Conservation (phyloP, 768 basidiomycete species). For the Hygrocybe punicea region DNA sequence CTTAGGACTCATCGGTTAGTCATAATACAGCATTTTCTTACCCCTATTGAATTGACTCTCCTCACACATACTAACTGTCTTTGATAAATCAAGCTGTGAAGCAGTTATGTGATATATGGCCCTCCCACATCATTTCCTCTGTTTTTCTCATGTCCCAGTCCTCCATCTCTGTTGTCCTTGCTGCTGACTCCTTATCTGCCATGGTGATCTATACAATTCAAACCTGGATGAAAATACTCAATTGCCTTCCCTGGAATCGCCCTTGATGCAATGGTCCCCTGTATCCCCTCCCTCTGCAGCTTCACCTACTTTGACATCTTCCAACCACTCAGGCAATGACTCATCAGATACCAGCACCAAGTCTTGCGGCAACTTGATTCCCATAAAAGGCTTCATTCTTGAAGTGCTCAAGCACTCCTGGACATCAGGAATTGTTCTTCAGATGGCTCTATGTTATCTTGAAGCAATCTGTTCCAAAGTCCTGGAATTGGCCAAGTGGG, state of each 20-base stretch:
- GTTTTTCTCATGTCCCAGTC: slow-evolving; percentile 45
- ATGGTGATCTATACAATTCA: no score
- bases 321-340: background rate
- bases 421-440: slow-evolving; percentile 78
- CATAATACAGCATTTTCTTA: background rate
- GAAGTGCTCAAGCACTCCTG: slow-evolving; percentile 85
- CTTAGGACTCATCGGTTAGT: slow-evolving; percentile 67
- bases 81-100: slow-evolving; percentile 72
- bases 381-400: slow-evolving; percentile 77
- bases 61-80: background rate
- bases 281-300: no score
- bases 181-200: no score
- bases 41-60: no score
- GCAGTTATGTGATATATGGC: slow-evolving; percentile 77
- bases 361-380: slow-evolving; percentile 43
- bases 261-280: no score
- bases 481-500: slow-evolving; percentile 55
- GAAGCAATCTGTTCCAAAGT: slow-evolving; percentile 76
- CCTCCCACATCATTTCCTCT: slow-evolving; percentile 65
- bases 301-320: no score
- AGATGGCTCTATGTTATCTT: slow-evolving; percentile 84
- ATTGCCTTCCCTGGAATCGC: no score
- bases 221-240: no score
- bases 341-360: background rate
- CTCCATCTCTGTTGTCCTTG: slow-evolving; percentile 20